Evolutionary conservation across 2,329 filamentous ascomycete genomes (phyloP).

Genomic region (Arthrobotrys musiformis): DNA sequence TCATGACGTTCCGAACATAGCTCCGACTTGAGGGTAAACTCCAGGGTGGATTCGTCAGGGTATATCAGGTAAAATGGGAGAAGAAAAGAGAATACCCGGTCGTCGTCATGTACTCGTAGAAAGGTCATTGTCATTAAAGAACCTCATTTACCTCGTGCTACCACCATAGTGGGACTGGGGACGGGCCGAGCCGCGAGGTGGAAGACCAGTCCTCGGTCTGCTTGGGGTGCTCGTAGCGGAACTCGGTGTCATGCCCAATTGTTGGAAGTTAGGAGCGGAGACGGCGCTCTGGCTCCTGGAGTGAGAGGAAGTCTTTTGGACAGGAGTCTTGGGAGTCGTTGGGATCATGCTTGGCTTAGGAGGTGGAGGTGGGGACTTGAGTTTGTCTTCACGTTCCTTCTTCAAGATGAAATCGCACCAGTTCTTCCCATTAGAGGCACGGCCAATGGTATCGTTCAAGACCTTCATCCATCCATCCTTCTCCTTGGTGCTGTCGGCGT

Average conservation of each 20-base stretch:
- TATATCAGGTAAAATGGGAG: neutral
- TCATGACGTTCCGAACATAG: slow-evolving; percentile 50
- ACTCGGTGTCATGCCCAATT: slow-evolving; percentile 47
- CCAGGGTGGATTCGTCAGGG: slow-evolving; percentile 9
- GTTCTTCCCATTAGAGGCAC: slow-evolving; percentile 65
- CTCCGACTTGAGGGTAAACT: slow-evolving; percentile 27
- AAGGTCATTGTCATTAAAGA: slow-evolving; percentile 8
- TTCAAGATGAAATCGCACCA: slow-evolving; percentile 76
- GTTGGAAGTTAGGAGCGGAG: slow-evolving; percentile 51
- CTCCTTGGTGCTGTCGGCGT: slow-evolving; percentile 85
- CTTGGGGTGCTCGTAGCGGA: slow-evolving; percentile 23
- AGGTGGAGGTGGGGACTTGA: slow-evolving; percentile 33
- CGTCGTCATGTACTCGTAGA: slow-evolving; percentile 33
- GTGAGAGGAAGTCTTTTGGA: slow-evolving; percentile 37
- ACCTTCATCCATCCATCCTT: slow-evolving; percentile 97
- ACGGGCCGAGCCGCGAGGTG: slow-evolving; percentile 37
- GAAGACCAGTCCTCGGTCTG: slow-evolving; percentile 35
- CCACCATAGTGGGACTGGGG: slow-evolving; percentile 48
- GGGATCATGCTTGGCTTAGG: slow-evolving; percentile 48
- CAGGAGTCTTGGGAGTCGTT: slow-evolving; percentile 40
- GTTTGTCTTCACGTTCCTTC: slow-evolving; percentile 56
- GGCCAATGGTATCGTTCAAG: slow-evolving; percentile 76
- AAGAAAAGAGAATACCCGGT: neutral
- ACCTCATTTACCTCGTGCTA: slow-evolving; percentile 30
- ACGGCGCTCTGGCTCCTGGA: slow-evolving; percentile 44